Percentiles rank a stretch among this genome's conserved stretches.
Conservation (phyloP, 2,329 filamentous ascomycete genomes). For the Hyphodiscus sp. region DNA sequence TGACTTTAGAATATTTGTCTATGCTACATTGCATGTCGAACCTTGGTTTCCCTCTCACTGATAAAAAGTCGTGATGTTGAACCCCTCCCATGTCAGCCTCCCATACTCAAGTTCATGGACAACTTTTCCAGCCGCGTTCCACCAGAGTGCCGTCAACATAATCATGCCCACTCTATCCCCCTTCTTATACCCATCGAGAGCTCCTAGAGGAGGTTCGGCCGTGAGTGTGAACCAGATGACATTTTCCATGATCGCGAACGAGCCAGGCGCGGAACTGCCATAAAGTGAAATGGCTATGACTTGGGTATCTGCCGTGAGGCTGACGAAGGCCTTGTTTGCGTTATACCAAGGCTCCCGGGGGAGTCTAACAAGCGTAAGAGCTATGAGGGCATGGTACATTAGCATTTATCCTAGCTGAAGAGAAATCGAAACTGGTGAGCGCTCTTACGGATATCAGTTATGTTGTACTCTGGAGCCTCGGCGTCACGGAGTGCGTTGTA, state of each 20-base stretch:
- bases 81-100: neutral
- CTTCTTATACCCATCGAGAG: constrained; percentile 6
- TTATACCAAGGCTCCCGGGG: neutral
- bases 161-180: constrained; percentile 1
- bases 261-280: constrained; percentile 1
- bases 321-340: constrained; percentile 2
- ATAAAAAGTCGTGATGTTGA: neutral
- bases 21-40: too few relatives aligned
- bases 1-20: too few relatives aligned
- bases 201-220: constrained; percentile 2
- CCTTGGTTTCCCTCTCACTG: too few relatives aligned
- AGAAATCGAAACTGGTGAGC: too few relatives aligned
- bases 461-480: too few relatives aligned
- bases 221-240: constrained; percentile 4
- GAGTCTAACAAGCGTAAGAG: too few relatives aligned
- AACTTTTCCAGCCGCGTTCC: neutral
- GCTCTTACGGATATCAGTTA: too few relatives aligned
- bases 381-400: too few relatives aligned
- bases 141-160: neutral
- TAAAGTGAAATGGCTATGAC: constrained; percentile 1
- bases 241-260: constrained; percentile 5
- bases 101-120: neutral
- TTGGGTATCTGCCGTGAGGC: constrained; percentile 1
- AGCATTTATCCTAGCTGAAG: too few relatives aligned
- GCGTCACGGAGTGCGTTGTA: too few relatives aligned